Conservation (phyloP, 306 rosid genomes). For the Dryas octopetala region DNA sequence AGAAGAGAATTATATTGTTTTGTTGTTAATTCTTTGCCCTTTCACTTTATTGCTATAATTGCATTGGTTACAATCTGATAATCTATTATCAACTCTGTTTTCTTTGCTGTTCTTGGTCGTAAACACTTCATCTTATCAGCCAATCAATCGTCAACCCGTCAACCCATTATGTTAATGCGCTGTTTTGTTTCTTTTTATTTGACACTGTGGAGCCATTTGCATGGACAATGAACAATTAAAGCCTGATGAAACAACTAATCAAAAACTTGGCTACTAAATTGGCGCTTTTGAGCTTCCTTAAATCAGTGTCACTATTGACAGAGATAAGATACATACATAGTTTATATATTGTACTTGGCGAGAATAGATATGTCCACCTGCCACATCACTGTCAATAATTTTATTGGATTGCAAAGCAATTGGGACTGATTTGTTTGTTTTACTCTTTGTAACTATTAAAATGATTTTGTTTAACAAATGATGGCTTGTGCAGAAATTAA, state of each 20-base stretch:
- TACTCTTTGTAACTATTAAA: not conserved
- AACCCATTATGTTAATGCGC: not conserved
- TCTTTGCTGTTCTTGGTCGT: not conserved
- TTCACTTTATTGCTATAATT: not conserved
- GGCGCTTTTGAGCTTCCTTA: not conserved
- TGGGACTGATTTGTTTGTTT: not conserved
- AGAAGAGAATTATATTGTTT: not conserved
- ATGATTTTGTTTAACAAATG: conserved; percentile 31
- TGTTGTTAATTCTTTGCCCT: too few relatives aligned
- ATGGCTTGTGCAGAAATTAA: conserved; percentile 69
- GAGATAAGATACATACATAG: not conserved
- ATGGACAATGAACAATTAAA: not conserved
- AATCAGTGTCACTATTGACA: too few relatives aligned
- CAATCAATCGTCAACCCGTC: not conserved
- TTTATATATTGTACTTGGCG: not conserved
- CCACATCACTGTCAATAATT: conserved; percentile 3
- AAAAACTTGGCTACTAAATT: not conserved
- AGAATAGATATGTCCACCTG: not conserved
- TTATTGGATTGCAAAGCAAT: not conserved
- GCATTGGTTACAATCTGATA: not conserved
- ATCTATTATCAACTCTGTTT: not conserved
- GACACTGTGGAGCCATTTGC: not conserved
- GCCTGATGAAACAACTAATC: not conserved
- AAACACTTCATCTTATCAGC: not conserved
- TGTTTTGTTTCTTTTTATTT: not conserved